A percentile compares a stretch with the other conserved stretches of the same genome.
Evolutionary conservation across 805 yeast species (phyloP).

Genomic region (Barnettozyma siamensis): DNA sequence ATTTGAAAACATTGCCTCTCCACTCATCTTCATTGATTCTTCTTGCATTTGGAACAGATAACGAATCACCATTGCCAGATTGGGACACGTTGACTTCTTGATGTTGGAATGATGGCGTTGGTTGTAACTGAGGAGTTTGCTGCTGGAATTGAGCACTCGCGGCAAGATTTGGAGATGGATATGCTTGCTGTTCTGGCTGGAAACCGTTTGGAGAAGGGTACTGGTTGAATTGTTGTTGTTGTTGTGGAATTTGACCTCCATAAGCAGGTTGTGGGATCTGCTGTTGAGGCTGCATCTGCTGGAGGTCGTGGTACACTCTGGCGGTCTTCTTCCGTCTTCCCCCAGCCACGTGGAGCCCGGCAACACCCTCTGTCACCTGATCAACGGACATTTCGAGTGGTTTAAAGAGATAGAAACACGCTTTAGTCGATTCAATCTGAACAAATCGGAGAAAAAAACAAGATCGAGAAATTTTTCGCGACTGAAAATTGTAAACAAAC

Average conservation of each 20-base stretch:
- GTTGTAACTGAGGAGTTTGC: conserved; percentile 5
- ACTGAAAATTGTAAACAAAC: neutral
- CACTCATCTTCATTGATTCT: conserved; percentile 16
- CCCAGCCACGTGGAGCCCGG: conserved; percentile 10
- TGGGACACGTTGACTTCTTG: conserved; percentile 1
- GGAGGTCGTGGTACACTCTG: conserved; percentile 21
- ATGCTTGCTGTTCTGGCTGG: neutral
- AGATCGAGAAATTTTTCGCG: neutral
- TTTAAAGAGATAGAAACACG: neutral
- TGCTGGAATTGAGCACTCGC: neutral
- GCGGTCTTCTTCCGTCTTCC: conserved; percentile 21
- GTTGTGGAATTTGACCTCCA: neutral
- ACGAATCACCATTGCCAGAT: conserved; percentile 7
- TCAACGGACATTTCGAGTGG: conserved; percentile 3
- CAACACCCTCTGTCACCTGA: conserved; percentile 12
- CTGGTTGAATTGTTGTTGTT: neutral
- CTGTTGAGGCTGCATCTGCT: conserved; percentile 3
- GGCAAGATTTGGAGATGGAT: neutral
- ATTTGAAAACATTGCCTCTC: conserved; percentile 44
- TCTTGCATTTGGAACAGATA: conserved; percentile 19
- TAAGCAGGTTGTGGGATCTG: neutral
- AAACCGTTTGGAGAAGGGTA: neutral
- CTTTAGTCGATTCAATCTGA: too few species aligned
- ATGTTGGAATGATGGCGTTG: conserved; percentile 1
- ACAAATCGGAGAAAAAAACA: neutral